These are phyloP conservation scores for Colletotrichum shisoi DNA, from an alignment of 2,329 filamentous ascomycete genomes.

Conservation along the genomic window DNA sequence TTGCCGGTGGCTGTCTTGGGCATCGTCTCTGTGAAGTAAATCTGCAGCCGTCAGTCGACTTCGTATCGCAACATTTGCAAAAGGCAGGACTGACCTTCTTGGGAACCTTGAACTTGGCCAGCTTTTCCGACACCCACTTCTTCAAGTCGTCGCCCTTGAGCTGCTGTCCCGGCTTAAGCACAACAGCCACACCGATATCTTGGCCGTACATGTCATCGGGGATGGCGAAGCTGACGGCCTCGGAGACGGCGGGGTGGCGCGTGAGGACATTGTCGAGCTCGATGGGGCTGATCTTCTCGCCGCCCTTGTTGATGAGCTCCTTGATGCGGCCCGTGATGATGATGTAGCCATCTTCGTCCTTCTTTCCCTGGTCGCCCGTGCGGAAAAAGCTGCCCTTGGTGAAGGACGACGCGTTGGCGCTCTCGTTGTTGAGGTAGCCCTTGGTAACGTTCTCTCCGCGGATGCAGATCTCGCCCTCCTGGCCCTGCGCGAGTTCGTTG, in stretches of 20 bases:
- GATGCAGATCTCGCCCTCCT: conserved; percentile 84
- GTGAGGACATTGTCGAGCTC: conserved; percentile 84
- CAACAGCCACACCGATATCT: conserved; percentile 79
- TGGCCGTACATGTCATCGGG: conserved; percentile 85
- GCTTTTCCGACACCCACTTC: conserved; percentile 71
- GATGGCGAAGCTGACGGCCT: conserved; percentile 85
- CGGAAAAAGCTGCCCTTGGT: conserved; percentile 82
- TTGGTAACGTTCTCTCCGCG: conserved; percentile 82
- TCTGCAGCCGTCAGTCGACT: conserved; percentile 52
- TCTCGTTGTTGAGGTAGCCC: conserved; percentile 83
- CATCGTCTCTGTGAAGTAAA: conserved; percentile 84
- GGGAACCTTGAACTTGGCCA: conserved; percentile 86
- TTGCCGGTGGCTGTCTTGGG: conserved; percentile 93
- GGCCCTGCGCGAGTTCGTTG: conserved; percentile 71
- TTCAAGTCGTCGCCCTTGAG: conserved; percentile 68
- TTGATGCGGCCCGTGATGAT: conserved; percentile 92
- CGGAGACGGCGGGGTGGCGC: conserved; percentile 74
- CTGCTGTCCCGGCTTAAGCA: conserved; percentile 71
- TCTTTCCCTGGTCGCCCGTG: conserved; percentile 85
- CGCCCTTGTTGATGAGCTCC: conserved; percentile 89
- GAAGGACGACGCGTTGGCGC: conserved; percentile 78
- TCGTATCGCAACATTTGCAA: background rate
- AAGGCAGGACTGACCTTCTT: conserved; percentile 68
- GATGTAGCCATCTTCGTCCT: conserved; percentile 81
- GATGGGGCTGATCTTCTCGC: conserved; percentile 88